Evolutionary conservation across 2,329 filamentous ascomycete genomes (phyloP), one percentile per base, ranked within the genome.

Genomic region (Trichothecium sympodiale): DNA sequence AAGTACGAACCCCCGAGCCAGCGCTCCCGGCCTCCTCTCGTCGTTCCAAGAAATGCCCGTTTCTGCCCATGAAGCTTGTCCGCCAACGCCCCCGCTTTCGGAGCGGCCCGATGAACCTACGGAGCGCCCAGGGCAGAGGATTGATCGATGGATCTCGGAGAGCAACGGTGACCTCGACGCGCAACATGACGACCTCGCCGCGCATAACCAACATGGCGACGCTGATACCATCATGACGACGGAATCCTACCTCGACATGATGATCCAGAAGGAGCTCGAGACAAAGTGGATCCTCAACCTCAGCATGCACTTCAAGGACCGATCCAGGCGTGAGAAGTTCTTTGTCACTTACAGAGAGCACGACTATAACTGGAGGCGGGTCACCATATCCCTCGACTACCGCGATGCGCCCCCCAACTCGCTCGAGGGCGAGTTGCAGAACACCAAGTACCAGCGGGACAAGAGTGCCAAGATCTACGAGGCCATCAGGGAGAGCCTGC

Each of bases 281-380:
- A 74, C 70, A 41, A 80, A 74, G 50, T 98, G 91, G 91, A 96
- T 98, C 41, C 67, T 98, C 46, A 98, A 98, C 52, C 71, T 96
- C 41, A 95, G 87, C 59, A 95, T 98, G 91, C 87, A 94, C 57
- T 98, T 95, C 57, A 77, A 88, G 40, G 91, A 98, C 60, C 80
- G 82, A 49, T 93, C 88, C 10, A 83, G 84, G 48, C 75, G 89
- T 30, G 91, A 98, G 57, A 98, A 98, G 57, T 96, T 96, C 64
- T 98, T 96, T 56, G 80, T 98, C 43, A 96, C 91, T 0, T 98
- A 84, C 55, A 84, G 87, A 33, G 82, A 94, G 55, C 72, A 74
- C 33, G 78, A 84, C 4, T 81, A 75, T 42, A 66, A 76, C 41
- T 94, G 88, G 84, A 77, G 86, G 37, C 74, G 89, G 34, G 82